Percentiles rank a stretch among this genome's conserved stretches.
Conservation (phyloP, 805 yeast species). For the Metschnikowia koreensis region DNA sequence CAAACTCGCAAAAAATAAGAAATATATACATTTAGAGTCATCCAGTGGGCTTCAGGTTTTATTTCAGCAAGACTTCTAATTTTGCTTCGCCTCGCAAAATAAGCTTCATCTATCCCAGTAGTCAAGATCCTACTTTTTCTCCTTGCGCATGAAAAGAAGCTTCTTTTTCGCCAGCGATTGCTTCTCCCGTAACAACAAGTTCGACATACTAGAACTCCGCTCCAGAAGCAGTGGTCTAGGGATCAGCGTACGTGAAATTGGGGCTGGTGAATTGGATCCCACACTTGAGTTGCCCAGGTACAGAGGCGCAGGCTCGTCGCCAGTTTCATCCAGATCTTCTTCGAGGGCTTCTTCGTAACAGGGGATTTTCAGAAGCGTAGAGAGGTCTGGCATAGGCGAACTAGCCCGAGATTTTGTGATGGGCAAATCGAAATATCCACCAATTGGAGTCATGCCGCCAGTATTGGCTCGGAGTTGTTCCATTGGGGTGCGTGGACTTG, state of each 20-base stretch:
- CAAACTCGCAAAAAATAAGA: no score
- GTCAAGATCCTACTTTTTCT: slow-evolving; percentile 8
- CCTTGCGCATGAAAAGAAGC: slow-evolving; percentile 9
- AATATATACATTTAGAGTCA: no score
- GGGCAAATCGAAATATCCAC: slow-evolving; percentile 35
- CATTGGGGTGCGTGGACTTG: slow-evolving; percentile 33
- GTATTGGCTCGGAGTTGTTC: slow-evolving; percentile 32
- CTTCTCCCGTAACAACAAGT: slow-evolving; percentile 6
- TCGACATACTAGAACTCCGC: slow-evolving; percentile 14
- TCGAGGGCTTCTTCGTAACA: slow-evolving; percentile 41
- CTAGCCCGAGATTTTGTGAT: slow-evolving; percentile 7
- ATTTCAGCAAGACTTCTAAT: no score
- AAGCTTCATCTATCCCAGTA: not conserved
- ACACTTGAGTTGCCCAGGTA: slow-evolving; percentile 12
- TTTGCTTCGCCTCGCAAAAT: no score
- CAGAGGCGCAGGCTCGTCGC: slow-evolving; percentile 21
- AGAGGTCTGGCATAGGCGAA: slow-evolving; percentile 24
- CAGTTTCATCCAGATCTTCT: slow-evolving; percentile 30
- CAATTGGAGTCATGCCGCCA: slow-evolving; percentile 19
- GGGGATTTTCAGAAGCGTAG: slow-evolving; percentile 32
- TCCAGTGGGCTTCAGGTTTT: no score
- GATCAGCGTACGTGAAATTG: not conserved
- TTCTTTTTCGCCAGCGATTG: slow-evolving; percentile 9
- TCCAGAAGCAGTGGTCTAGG: slow-evolving; percentile 5
- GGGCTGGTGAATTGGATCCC: slow-evolving; percentile 3